phyloP scores from a whole-genome alignment of 306 rosid genomes.

The Cyclanthera cordifolia region DNA sequence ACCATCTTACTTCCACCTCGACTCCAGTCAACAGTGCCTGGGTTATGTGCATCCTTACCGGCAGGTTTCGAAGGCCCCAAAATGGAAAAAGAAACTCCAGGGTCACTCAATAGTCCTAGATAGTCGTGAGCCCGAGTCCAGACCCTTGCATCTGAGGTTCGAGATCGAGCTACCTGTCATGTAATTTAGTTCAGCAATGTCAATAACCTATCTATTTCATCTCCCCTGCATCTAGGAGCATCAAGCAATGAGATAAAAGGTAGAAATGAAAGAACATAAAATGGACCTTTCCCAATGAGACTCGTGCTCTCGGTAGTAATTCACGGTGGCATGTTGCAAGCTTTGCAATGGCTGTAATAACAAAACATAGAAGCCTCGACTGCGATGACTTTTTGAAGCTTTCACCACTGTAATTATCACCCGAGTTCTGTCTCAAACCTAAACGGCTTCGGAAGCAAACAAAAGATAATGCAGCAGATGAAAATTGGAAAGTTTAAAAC shows the following conservation, averaged over 20 bases:
- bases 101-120: constrained; percentile 79
- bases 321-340: constrained; percentile 85
- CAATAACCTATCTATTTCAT: not conserved
- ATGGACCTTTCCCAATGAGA: constrained; percentile 83
- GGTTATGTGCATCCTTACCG: constrained; percentile 35
- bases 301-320: constrained; percentile 79
- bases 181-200: constrained; percentile 12
- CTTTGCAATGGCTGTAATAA: constrained; percentile 90
- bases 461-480: not conserved
- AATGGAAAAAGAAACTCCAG: constrained; percentile 72
- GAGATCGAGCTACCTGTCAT: constrained; percentile 77
- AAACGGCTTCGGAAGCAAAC: constrained; percentile 45
- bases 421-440: constrained; percentile 58
- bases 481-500: constrained; percentile 2
- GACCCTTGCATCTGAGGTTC: constrained; percentile 68
- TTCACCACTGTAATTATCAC: constrained; percentile 34
- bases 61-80: constrained; percentile 75
- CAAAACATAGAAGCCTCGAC: constrained; percentile 88
- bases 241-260: not conserved
- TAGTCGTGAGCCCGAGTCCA: constrained; percentile 87
- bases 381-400: constrained; percentile 63
- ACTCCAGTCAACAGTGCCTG: constrained; percentile 80
- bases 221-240: constrained; percentile 2
- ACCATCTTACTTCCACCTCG: constrained; percentile 72
- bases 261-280: not conserved